Evolutionary conservation across 2,329 filamentous ascomycete species (phyloP).

Genomic region (Shiraia sp.): DNA sequence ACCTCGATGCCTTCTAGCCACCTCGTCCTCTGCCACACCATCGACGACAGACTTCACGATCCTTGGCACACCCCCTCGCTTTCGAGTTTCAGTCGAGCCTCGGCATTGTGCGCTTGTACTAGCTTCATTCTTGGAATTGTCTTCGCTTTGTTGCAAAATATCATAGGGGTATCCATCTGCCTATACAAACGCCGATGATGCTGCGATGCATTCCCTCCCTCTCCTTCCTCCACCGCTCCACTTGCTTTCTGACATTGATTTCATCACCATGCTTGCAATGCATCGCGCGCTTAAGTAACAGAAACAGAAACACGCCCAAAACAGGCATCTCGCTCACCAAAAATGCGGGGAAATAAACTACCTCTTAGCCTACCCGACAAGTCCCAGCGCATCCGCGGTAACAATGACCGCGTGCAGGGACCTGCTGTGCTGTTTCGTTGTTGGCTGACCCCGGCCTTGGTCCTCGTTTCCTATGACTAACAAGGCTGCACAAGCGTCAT

Average conservation of each 20-base stretch:
- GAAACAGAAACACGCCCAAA: slow-evolving; percentile 26
- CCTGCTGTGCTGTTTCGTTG: slow-evolving; percentile 25
- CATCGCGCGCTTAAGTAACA: slow-evolving; percentile 37
- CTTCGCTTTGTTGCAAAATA: slow-evolving; percentile 26
- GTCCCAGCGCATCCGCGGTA: slow-evolving; percentile 14
- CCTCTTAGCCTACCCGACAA: slow-evolving; percentile 35
- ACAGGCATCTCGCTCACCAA: slow-evolving; percentile 23
- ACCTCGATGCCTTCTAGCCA: too few species aligned
- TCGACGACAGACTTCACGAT: slow-evolving; percentile 31
- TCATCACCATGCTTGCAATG: slow-evolving; percentile 16
- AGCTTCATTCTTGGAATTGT: neutral
- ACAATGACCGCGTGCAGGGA: slow-evolving; percentile 21
- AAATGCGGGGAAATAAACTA: slow-evolving; percentile 45
- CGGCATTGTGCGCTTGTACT: neutral
- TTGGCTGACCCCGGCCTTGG: slow-evolving; percentile 17
- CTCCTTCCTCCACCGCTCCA: slow-evolving; percentile 7
- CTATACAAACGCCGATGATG: slow-evolving; percentile 42
- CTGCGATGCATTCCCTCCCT: slow-evolving; percentile 31
- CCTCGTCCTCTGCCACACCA: slow-evolving; percentile 21
- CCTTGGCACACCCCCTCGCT: slow-evolving; percentile 24
- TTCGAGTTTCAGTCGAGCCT: neutral
- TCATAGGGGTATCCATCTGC: slow-evolving; percentile 38
- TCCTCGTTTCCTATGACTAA: slow-evolving; percentile 44
- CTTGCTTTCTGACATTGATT: slow-evolving; percentile 14
- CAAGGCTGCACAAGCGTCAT: slow-evolving; percentile 32